These are phyloP conservation scores for Chenopodium album DNA, from an alignment of 148 eudicot genomes.

Conservation along the genomic window DNA sequence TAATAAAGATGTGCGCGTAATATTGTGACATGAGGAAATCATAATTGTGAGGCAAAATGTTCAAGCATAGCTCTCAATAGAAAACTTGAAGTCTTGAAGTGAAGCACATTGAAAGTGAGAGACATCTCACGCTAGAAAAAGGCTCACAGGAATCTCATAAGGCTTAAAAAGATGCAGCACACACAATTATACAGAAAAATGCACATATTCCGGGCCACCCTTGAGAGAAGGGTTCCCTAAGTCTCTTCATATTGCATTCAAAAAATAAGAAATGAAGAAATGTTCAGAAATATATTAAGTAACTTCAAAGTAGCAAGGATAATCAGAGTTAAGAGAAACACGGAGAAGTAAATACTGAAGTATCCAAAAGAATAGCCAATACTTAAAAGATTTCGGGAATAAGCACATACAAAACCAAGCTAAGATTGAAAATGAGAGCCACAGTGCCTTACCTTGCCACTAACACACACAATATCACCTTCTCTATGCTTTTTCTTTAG, in stretches of 20 bases:
- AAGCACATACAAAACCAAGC: not conserved
- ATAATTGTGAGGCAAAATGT: no score
- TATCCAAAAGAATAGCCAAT: not conserved
- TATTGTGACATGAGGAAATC: no score
- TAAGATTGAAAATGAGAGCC: conserved; percentile 3
- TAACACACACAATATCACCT: conserved; percentile 88
- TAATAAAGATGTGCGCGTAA: no score
- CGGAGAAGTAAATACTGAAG: not conserved
- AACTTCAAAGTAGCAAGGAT: not conserved
- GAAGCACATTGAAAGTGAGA: no score
- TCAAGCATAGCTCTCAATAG: no score
- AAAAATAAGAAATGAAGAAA: not conserved
- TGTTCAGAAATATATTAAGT: not conserved
- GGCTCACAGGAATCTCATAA: not conserved
- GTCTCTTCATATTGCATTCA: no score
- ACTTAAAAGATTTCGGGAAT: not conserved
- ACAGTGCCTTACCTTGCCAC: conserved; percentile 79
- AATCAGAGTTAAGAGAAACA: not conserved
- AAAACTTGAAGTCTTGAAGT: no score
- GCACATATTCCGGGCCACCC: not conserved
- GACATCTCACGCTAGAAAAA: no score
- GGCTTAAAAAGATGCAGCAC: not conserved
- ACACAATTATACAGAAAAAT: not conserved
- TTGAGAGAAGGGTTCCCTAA: not conserved
- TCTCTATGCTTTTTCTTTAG: conserved; percentile 69